Evolutionary conservation across 208 protist species (phyloP), one percentile per base, ranked within the genome.

Genomic region (Crithidia expoeki): DNA sequence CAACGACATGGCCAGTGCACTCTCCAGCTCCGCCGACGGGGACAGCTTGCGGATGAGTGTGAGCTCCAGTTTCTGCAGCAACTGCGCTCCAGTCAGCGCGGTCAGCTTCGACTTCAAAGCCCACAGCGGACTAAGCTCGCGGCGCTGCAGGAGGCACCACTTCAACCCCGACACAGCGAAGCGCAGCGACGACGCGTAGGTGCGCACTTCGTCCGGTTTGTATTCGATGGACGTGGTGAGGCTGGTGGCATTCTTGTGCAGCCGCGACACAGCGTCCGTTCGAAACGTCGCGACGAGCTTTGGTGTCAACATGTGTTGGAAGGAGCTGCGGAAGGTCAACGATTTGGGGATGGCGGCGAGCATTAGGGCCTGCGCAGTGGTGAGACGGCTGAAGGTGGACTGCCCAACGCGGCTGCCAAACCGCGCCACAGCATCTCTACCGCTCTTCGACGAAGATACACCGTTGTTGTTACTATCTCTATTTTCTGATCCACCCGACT

Each of bases 21-120:
- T 96, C 72, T 88, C 72, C 36, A 96, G 81, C 59, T 72, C 68
- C 17, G 67, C 80, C n/a, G 63, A 71, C 28, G 57, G 28, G 14
- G 86, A 87, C 36, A 96, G 76, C 62, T 84, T 83, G n/a, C 88
- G 84, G 46, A 64, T 71, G 12, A 94, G 72, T 49, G 69, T 72
- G 16, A 94, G 23, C 73, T 92, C 77, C 42, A 94, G 74, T 34
- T 84, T 85, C 25, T 80, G 67, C 17, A 96, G 70, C n/a, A 91
- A 23, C 55, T 68, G 38, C 27, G 53, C 25, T 10, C 75, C 74
- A 12, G 81, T 76, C 42, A 94, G 46, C 2, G 80, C 34, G 10
- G 77, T 81, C 52, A 92, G 58, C 50, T 86, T 86, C 56, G 77
- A 44, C 40, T 70, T 68, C 34, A 96, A 65, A 36, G 75, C 81